Evolutionary conservation across 768 basidiomycete genomes (phyloP).

Genomic region (Lactarius deliciosus): DNA sequence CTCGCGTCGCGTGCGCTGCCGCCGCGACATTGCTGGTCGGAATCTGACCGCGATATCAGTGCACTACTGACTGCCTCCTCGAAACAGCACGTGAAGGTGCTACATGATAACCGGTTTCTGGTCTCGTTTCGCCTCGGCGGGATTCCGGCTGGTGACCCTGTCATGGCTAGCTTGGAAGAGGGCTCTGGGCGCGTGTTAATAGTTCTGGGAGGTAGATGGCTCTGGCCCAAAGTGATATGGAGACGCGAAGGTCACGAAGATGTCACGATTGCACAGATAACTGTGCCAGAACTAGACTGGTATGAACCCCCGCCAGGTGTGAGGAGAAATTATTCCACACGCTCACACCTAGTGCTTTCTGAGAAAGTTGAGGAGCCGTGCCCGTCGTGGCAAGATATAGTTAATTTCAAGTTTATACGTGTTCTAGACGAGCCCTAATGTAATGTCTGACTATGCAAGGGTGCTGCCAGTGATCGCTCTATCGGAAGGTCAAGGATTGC

Average conservation of each 20-base stretch:
- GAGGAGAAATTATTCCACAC: conserved; percentile 14
- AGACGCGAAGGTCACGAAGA: conserved; percentile 19
- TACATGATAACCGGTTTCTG: conserved; percentile 69
- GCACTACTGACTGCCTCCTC: conserved; percentile 11
- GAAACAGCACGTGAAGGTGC: conserved; percentile 38
- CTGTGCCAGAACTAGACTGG: conserved; percentile 23
- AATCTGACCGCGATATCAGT: conserved; percentile 45
- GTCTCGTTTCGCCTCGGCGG: conserved; percentile 46
- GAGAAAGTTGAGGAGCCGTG: neutral
- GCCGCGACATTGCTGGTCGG: conserved; percentile 30
- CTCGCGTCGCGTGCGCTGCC: conserved; percentile 60
- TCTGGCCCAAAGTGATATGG: conserved; percentile 47
- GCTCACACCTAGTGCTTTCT: neutral
- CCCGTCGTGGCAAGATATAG: conserved; percentile 16
- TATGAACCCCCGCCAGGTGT: conserved; percentile 14
- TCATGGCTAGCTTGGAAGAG: conserved; percentile 32
- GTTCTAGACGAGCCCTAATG: conserved; percentile 27
- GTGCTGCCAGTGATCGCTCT: neutral
- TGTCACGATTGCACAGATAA: conserved; percentile 23
- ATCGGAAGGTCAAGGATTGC: neutral
- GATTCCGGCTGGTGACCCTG: conserved; percentile 44
- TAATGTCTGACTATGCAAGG: conserved; percentile 1
- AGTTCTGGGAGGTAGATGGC: conserved; percentile 45
- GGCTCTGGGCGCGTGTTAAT: conserved; percentile 37
- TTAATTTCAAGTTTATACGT: conserved; percentile 29